Percentiles rank a stretch among this genome's conserved stretches.
Conservation (phyloP, 441 rosid species). For the Erodium moschatum region DNA sequence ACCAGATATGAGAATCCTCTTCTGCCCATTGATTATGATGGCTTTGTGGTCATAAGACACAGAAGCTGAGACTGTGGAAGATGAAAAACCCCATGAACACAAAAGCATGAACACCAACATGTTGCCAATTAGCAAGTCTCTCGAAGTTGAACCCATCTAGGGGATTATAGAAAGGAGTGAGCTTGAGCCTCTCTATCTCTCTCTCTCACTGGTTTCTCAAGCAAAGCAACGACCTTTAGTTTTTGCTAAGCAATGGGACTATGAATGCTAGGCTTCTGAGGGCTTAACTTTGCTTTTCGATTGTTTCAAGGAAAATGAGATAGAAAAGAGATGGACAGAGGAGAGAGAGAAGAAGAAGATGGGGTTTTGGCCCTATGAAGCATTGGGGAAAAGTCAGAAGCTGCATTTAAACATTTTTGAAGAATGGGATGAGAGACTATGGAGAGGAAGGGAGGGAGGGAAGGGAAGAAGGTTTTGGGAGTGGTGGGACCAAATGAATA, state of each 20-base stretch:
- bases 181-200: constrained; percentile 4
- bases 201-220: neutral
- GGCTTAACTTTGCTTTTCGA: neutral
- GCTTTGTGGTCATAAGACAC: constrained; percentile 47
- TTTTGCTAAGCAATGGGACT: neutral
- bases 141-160: constrained; percentile 9
- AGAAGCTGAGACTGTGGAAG: constrained; percentile 10
- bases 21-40: constrained; percentile 42
- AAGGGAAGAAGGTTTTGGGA: neutral
- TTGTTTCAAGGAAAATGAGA: neutral
- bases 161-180: neutral
- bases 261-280: too few species aligned
- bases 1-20: constrained; percentile 47
- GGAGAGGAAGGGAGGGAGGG: neutral
- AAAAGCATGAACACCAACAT: constrained; percentile 1
- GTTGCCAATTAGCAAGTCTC: neutral
- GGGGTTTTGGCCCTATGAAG: constrained; percentile 2
- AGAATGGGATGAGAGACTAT: neutral
- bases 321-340: neutral
- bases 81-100: constrained; percentile 6
- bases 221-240: neutral
- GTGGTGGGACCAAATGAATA: constrained; percentile 1
- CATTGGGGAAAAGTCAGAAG: neutral
- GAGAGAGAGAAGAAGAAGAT: neutral
- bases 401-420: constrained; percentile 4